A percentile compares a stretch with the other conserved stretches of the same genome.
phyloP scores from a whole-genome alignment of 768 basidiomycete species.

The Boletales sp. region DNA sequence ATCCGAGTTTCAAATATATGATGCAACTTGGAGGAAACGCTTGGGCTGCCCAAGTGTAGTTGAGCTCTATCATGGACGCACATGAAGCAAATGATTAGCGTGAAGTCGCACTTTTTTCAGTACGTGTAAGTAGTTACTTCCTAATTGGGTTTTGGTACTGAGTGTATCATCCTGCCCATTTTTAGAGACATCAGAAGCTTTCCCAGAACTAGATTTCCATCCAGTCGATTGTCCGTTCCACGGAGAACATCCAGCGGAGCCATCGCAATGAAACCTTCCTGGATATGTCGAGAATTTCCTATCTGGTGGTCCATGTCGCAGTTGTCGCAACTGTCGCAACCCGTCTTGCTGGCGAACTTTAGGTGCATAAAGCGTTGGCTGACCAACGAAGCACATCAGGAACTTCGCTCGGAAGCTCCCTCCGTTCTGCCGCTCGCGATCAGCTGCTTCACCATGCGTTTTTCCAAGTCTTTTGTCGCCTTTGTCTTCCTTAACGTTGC shows the following conservation, averaged over 20 bases:
- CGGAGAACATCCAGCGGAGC: neutral
- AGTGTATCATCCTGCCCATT: neutral
- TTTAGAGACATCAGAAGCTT: neutral
- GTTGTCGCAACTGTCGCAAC: neutral
- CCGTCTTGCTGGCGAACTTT: neutral
- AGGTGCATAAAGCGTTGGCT: neutral
- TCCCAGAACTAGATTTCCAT: neutral
- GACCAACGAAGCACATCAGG: neutral
- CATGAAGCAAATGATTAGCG: too few species aligned
- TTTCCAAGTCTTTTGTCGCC: neutral
- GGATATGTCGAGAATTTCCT: neutral
- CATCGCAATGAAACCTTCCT: neutral
- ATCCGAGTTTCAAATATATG: too few species aligned
- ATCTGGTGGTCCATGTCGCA: neutral
- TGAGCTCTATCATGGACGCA: too few species aligned
- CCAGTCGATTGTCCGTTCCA: neutral
- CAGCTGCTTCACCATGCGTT: neutral
- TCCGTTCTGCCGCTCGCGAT: neutral
- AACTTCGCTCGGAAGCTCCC: neutral
- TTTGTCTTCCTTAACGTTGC: constrained; percentile 5
- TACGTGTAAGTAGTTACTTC: too few species aligned
- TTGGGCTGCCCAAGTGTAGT: too few species aligned
- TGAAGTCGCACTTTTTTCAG: too few species aligned
- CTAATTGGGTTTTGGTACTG: too few species aligned
- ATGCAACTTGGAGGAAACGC: too few species aligned